Evolutionary conservation across 352 stramenopile species (phyloP).

Genomic region (Phytophthora ohioensis): DNA sequence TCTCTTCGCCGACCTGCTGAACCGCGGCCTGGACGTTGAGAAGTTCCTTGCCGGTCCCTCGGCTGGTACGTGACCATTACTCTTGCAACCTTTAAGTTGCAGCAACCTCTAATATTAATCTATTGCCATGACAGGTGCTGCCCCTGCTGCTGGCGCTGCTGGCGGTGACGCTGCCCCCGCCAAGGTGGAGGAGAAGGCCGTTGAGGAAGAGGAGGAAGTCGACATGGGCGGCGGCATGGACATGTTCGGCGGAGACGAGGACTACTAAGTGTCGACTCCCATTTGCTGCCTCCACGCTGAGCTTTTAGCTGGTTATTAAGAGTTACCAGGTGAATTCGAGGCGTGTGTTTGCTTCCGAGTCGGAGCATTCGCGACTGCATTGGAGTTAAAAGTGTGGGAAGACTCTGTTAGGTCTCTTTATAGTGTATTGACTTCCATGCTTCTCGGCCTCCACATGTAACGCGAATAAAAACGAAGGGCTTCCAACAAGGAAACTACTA

Average conservation of each 20-base stretch:
- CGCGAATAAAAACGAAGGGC: slow-evolving; percentile 79
- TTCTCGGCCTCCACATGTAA: slow-evolving; percentile 44
- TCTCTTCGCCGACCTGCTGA: slow-evolving; percentile 87
- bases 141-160: slow-evolving; percentile 62
- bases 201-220: slow-evolving; percentile 88
- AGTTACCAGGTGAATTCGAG: background rate
- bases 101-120: background rate
- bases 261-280: slow-evolving; percentile 73
- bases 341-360: slow-evolving; percentile 4
- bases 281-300: slow-evolving; percentile 10
- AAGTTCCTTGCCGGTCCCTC: slow-evolving; percentile 91
- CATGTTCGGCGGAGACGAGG: slow-evolving; percentile 88
- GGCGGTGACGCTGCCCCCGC: slow-evolving; percentile 51
- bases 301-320: background rate
- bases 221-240: slow-evolving; percentile 87
- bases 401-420: slow-evolving; percentile 41
- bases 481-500: slow-evolving; percentile 59
- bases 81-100: background rate
- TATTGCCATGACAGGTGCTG: slow-evolving; percentile 47
- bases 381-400: slow-evolving; percentile 27
- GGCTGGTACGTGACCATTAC: slow-evolving; percentile 60
- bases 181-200: slow-evolving; percentile 70
- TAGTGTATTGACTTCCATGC: slow-evolving; percentile 48
- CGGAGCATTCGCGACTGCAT: slow-evolving; percentile 16
- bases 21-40: slow-evolving; percentile 83